Evolutionary conservation across 2,329 filamentous ascomycete genomes (phyloP).

Genomic region (Aureobasidium vineae): DNA sequence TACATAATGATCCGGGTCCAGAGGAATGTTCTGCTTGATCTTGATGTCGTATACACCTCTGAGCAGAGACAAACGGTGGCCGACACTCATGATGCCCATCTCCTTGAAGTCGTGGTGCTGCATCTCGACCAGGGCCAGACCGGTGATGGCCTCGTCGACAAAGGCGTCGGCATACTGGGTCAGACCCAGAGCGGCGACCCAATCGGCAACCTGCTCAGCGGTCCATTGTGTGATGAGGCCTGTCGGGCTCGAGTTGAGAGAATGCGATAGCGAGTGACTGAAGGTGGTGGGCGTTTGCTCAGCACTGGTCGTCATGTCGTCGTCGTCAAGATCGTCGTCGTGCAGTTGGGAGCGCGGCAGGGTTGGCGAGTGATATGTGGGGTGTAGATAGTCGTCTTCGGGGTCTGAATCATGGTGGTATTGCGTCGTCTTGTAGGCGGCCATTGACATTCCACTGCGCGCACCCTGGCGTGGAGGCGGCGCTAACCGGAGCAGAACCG

Average conservation of each 20-base stretch:
- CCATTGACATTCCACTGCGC: constrained; percentile 25
- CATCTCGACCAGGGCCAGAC: constrained; percentile 83
- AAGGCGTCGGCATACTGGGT: constrained; percentile 80
- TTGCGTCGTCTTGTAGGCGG: constrained; percentile 45
- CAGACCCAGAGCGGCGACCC: constrained; percentile 74
- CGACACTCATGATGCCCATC: constrained; percentile 89
- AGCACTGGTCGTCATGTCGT: constrained; percentile 37
- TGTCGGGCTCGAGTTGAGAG: constrained; percentile 64
- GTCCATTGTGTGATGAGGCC: constrained; percentile 78
- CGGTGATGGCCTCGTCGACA: constrained; percentile 90
- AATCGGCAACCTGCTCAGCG: constrained; percentile 85
- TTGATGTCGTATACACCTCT: constrained; percentile 98
- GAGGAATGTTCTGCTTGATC: constrained; percentile 83
- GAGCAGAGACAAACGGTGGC: constrained; percentile 89
- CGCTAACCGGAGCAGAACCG: constrained; percentile 16
- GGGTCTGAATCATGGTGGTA: constrained; percentile 77
- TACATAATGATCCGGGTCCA: constrained; percentile 91
- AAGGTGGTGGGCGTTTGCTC: constrained; percentile 81
- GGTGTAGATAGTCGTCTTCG: constrained; percentile 44
- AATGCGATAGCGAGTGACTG: constrained; percentile 53
- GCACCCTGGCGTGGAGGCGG: constrained; percentile 19
- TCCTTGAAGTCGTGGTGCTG: constrained; percentile 93
- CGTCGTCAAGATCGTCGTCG: constrained; percentile 50
- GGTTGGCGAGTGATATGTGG: constrained; percentile 8
- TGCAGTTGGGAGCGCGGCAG: background rate